phyloP scores from a whole-genome alignment of 257 asterid genomes.

The Eucommia ulmoides region DNA sequence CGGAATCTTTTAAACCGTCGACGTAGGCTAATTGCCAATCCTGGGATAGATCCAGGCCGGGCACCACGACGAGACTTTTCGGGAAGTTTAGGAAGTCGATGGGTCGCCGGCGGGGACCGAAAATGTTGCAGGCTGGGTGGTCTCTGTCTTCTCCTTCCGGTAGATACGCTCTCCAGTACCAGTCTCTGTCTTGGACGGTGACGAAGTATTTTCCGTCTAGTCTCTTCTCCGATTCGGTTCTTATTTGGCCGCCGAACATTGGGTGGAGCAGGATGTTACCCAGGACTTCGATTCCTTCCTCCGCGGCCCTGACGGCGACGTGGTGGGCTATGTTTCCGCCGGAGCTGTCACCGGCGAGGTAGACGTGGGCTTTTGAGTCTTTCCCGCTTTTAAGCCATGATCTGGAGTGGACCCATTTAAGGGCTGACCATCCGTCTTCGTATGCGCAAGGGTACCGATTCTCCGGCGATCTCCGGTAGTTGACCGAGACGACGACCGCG shows the following conservation, averaged over 20 bases:
- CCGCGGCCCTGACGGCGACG: constrained; percentile 60
- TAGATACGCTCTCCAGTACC: constrained; percentile 82
- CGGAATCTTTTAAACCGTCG: constrained; percentile 37
- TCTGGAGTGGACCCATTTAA: constrained; percentile 57
- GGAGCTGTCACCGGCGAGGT: constrained; percentile 70
- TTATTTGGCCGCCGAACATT: constrained; percentile 57
- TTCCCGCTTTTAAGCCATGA: constrained; percentile 56
- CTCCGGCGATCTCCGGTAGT: constrained; percentile 77
- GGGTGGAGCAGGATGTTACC: constrained; percentile 72
- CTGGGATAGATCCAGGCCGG: constrained; percentile 70
- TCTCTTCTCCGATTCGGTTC: constrained; percentile 55
- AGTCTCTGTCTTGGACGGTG: constrained; percentile 57
- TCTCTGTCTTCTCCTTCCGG: constrained; percentile 76
- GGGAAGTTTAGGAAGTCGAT: constrained; percentile 37
- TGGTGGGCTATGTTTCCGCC: constrained; percentile 85
- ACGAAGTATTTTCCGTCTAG: constrained; percentile 75
- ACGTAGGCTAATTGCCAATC: constrained; percentile 78
- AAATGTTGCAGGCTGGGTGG: constrained; percentile 77
- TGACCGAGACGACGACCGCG: constrained; percentile 70
- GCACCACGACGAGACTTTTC: constrained; percentile 62
- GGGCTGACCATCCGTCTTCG: constrained; percentile 80
- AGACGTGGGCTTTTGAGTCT: constrained; percentile 37
- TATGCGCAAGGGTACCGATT: constrained; percentile 63
- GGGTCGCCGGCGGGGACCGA: constrained; percentile 45
- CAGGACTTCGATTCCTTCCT: constrained; percentile 35